These are phyloP conservation scores for Obelidium mucronatum DNA, from an alignment of 192 early-diverging fungal species.

Conservation along the genomic window DNA sequence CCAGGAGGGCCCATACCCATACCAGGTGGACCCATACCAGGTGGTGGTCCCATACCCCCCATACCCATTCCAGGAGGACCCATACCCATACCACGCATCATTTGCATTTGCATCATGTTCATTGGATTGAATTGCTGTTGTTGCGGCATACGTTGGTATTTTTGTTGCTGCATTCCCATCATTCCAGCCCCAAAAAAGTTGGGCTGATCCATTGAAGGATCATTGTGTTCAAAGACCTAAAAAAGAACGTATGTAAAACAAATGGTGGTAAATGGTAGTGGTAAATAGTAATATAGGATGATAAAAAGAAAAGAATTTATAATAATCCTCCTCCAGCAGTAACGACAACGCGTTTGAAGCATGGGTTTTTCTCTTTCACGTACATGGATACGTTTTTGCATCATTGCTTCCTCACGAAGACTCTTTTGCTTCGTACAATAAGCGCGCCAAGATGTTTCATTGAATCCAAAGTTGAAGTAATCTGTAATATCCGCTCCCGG, in stretches of 20 bases:
- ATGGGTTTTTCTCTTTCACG: no score
- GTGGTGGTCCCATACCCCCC: slow-evolving; percentile 16
- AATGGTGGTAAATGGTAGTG: no score
- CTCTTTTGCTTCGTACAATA: slow-evolving; percentile 95
- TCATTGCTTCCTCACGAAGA: slow-evolving; percentile 73
- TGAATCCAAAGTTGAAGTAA: slow-evolving; percentile 99
- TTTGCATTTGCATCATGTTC: slow-evolving; percentile 34
- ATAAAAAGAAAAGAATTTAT: no score
- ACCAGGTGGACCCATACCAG: slow-evolving; percentile 13
- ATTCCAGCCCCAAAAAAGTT: slow-evolving; percentile 21
- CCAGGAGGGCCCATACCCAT: slow-evolving; percentile 7
- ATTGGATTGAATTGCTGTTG: slow-evolving; percentile 37
- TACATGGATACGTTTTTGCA: slow-evolving; percentile 61
- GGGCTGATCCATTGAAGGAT: slow-evolving; percentile 19
- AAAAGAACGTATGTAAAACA: not conserved
- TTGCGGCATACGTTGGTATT: slow-evolving; percentile 39
- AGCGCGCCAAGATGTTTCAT: slow-evolving; percentile 92
- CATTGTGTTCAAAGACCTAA: slow-evolving; percentile 27
- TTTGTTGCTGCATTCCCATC: slow-evolving; percentile 33
- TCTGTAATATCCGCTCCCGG: slow-evolving; percentile 94
- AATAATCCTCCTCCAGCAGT: not conserved
- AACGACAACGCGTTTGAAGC: not conserved
- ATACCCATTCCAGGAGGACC: slow-evolving; percentile 29
- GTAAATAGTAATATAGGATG: no score
- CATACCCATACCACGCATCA: slow-evolving; percentile 28